Evolutionary conservation across 2,329 filamentous ascomycete genomes (phyloP), one percentile per base, ranked within the genome.

Genomic region (Pseudogymnoascus sp.): DNA sequence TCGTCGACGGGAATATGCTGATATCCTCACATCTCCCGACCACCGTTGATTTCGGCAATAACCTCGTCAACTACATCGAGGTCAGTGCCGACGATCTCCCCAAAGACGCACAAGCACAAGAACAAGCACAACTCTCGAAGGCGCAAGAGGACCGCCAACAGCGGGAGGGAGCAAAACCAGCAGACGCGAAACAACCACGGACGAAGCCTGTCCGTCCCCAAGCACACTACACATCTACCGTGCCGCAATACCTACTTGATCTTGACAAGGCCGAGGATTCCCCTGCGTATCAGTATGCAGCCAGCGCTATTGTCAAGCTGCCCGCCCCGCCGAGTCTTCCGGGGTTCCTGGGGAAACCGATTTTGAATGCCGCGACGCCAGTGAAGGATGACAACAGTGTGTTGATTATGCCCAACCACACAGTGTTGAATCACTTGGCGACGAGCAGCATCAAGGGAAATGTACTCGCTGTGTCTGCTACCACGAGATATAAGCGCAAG

Each of bases 381-480:
- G 91, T 96, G 81, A 97, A 97, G 78, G 94, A 99, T 72, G 94
- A 99, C 75, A 96, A 93, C 74, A 97, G 92, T 75, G 94, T 99
- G 64, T 78, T 99, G 65, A 94, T 91, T 67, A 93, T 97, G 82
- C 94, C 94, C 12, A 99, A 97, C 70, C 93, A 99, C 71, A 97
- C 94, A 0, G 91, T 97, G 32, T 78, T 99, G 65, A 99, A 99
- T 67, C 94, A 99, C 74, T 78, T 99, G 67, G 93, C 93, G 57
- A 99, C 94, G 2, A 97, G 93, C 74, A 97, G 92, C 74, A 99
- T 99, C 74, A 97, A 96, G 78, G 91, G 96, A 67, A 92, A 93
- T 65, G 90, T 97, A 25, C 80, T 99, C 65, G 94, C 94, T 34
- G 95, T 96, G 5, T 97, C 92, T 70, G 93, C 91, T 12, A 99